These are phyloP conservation scores for Kazachstania bromeliacearum DNA, from an alignment of 805 yeast genomes.

Conservation along the genomic window DNA sequence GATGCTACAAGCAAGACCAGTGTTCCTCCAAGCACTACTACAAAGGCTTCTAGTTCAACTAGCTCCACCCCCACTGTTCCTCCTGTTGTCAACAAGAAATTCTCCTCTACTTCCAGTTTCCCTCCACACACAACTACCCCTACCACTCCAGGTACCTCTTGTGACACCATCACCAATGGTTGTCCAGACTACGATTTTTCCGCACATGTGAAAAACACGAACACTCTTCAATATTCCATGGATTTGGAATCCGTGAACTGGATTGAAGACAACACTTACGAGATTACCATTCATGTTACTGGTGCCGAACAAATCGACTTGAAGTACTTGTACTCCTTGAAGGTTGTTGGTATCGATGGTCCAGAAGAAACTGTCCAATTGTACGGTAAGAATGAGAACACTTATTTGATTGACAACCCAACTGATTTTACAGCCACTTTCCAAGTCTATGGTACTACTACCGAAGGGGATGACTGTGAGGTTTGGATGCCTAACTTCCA, in stretches of 20 bases:
- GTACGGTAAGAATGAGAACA: conserved; percentile 12
- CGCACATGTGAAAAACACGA: conserved; percentile 4
- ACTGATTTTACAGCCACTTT: conserved; percentile 15
- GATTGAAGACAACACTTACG: conserved; percentile 8
- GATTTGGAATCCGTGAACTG: conserved; percentile 8
- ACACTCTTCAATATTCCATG: conserved; percentile 9
- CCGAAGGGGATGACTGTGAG: not conserved
- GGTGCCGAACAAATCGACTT: conserved; percentile 11
- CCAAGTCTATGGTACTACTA: conserved; percentile 7
- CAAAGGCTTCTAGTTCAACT: not conserved
- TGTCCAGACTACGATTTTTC: conserved; percentile 13
- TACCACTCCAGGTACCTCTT: not conserved
- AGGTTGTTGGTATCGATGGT: conserved; percentile 11
- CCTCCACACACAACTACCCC: not conserved
- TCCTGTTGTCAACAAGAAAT: too few relatives aligned
- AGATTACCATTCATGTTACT: conserved; percentile 12
- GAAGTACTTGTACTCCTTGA: conserved; percentile 10
- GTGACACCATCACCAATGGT: conserved; percentile 4
- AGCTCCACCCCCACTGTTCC: too few relatives aligned
- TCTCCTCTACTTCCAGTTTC: not conserved
- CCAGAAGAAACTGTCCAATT: conserved; percentile 10
- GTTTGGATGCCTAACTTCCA: conserved; percentile 18
- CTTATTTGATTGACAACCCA: conserved; percentile 9
- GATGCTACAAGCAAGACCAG: not conserved
- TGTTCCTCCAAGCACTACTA: not conserved